Percentiles rank a stretch among this genome's conserved stretches.
phyloP scores from a whole-genome alignment of 495 filamentous ascomycete species.

The Neohortaea acidophila region DNA sequence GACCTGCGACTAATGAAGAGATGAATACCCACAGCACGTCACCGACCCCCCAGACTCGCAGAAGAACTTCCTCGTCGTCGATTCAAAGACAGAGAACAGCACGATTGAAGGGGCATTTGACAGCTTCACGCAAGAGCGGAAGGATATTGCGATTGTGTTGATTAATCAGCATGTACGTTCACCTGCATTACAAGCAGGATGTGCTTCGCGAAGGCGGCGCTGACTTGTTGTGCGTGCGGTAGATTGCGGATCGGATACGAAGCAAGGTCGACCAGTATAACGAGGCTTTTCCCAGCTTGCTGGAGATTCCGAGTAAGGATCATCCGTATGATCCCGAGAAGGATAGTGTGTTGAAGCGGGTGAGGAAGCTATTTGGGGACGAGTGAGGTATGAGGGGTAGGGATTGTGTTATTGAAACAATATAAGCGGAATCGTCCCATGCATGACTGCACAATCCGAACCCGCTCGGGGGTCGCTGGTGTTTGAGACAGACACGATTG shows the following conservation, averaged over 20 bases:
- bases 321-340: conserved; percentile 99
- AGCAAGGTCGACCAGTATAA: conserved; percentile 60
- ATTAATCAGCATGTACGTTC: conserved; percentile 91
- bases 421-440: no score
- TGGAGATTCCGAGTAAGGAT: conserved; percentile 98
- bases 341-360: conserved; percentile 87
- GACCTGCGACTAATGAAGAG: conserved; percentile 2
- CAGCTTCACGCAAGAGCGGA: conserved; percentile 69
- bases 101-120: conserved; percentile 87
- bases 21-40: conserved; percentile 58
- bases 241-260: conserved; percentile 91
- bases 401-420: no score
- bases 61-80: conserved; percentile 95
- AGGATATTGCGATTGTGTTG: conserved; percentile 88
- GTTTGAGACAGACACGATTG: no score
- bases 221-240: conserved; percentile 6
- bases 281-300: conserved; percentile 56
- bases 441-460: no score
- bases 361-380: conserved; percentile 83
- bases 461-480: no score
- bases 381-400: conserved; percentile 31
- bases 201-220: not conserved
- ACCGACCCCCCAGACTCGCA: conserved; percentile 67
- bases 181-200: not conserved
- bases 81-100: conserved; percentile 73